A percentile compares a stretch with the other conserved stretches of the same genome.
Conservation (phyloP, 441 rosid genomes). For the Geranium incanum region DNA sequence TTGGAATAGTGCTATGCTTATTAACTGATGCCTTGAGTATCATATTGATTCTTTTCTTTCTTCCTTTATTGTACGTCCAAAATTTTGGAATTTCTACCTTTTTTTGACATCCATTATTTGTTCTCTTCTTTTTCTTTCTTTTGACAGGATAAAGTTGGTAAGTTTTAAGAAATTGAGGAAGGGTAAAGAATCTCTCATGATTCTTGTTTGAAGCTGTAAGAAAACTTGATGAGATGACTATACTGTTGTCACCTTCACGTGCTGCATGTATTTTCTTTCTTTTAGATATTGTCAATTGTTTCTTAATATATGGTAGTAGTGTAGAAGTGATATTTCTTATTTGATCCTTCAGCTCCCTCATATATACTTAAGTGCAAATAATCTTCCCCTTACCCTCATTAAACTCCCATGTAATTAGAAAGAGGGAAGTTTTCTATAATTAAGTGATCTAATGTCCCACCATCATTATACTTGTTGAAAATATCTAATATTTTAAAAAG, state of each 20-base stretch:
- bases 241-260: background rate
- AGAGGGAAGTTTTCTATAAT: background rate
- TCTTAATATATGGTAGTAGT: background rate
- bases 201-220: conserved; percentile 24
- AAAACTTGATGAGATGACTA: conserved; percentile 22
- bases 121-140: conserved; percentile 19
- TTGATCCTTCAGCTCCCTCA: background rate
- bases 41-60: background rate
- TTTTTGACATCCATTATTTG: conserved; percentile 16
- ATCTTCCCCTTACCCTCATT: background rate
- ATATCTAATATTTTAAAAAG: background rate
- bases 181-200: conserved; percentile 29
- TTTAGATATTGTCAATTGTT: background rate
- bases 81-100: background rate
- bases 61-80: background rate
- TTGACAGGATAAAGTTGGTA: conserved; percentile 94
- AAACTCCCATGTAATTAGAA: background rate
- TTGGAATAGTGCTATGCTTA: background rate
- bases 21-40: background rate
- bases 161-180: conserved; percentile 38
- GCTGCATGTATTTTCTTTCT: background rate
- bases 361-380: background rate
- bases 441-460: background rate
- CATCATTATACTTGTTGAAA: background rate
- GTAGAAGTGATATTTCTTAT: background rate